phyloP scores from a whole-genome alignment of 441 rosid genomes.

The Erysimum cheiri region DNA sequence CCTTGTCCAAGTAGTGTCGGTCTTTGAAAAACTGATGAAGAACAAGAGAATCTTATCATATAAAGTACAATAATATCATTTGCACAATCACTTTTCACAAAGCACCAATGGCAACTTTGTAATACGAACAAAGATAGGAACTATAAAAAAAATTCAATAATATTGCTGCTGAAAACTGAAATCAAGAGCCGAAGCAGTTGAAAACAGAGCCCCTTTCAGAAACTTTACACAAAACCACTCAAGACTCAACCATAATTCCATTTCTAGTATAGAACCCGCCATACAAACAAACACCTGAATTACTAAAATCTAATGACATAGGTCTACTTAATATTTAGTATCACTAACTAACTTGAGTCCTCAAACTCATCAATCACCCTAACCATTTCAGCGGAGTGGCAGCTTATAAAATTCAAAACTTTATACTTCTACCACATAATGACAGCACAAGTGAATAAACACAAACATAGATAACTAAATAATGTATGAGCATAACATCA shows the following conservation, averaged over 20 bases:
- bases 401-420: background rate
- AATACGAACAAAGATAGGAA: background rate
- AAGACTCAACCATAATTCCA: background rate
- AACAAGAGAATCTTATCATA: constrained; percentile 3
- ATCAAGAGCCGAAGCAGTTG: background rate
- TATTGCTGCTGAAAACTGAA: background rate
- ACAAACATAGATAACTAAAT: no score
- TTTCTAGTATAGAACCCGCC: background rate
- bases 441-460: no score
- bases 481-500: no score
- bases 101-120: background rate
- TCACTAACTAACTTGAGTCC: constrained; percentile 1
- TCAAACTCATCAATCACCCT: constrained; percentile 9
- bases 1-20: constrained; percentile 95
- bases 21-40: constrained; percentile 85
- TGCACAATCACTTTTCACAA: constrained; percentile 10
- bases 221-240: background rate
- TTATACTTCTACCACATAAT: background rate
- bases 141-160: background rate
- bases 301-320: background rate
- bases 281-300: background rate
- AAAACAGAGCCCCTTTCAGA: background rate
- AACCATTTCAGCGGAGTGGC: background rate
- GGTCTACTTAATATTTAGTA: background rate
- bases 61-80: background rate